These are phyloP conservation scores for Acorus gramineus DNA, from an alignment of 106 monocot genomes.

Conservation along the genomic window DNA sequence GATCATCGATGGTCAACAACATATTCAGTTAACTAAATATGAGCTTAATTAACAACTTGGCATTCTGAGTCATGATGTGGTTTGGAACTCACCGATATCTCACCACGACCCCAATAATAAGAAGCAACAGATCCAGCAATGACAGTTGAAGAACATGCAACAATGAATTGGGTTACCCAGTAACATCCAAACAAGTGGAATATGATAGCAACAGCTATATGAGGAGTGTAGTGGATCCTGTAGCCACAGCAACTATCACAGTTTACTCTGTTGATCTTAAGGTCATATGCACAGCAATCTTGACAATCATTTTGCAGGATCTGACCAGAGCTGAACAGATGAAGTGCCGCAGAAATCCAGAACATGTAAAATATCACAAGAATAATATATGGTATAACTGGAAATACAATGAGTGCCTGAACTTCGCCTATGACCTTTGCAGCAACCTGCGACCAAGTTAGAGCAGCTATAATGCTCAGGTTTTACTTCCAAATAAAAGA, in stretches of 20 bases:
- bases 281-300: slow-evolving; percentile 87
- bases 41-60: too few relatives aligned
- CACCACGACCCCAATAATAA: slow-evolving; percentile 92
- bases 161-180: slow-evolving; percentile 96
- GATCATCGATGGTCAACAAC: too few relatives aligned
- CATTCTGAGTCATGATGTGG: too few relatives aligned
- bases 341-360: slow-evolving; percentile 87
- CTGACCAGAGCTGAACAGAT: slow-evolving; percentile 96
- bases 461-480: too few relatives aligned
- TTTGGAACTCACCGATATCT: slow-evolving; percentile 62
- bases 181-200: slow-evolving; percentile 94
- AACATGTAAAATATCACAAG: slow-evolving; percentile 95
- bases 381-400: slow-evolving; percentile 65
- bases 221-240: slow-evolving; percentile 77
- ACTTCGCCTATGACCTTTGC: slow-evolving; percentile 98
- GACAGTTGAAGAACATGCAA: slow-evolving; percentile 76
- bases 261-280: slow-evolving; percentile 70
- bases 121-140: slow-evolving; percentile 98
- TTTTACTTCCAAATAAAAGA: too few relatives aligned
- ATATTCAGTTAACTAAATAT: too few relatives aligned
- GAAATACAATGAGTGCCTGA: slow-evolving; percentile 94
- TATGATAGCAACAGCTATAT: slow-evolving; percentile 79
- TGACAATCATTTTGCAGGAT: slow-evolving; percentile 71
- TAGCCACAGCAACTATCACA: slow-evolving; percentile 97
- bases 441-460: slow-evolving; percentile 51